A percentile compares a stretch with the other conserved stretches of the same genome.
Conservation (phyloP, 805 yeast species). For the Pichia eremophila region DNA sequence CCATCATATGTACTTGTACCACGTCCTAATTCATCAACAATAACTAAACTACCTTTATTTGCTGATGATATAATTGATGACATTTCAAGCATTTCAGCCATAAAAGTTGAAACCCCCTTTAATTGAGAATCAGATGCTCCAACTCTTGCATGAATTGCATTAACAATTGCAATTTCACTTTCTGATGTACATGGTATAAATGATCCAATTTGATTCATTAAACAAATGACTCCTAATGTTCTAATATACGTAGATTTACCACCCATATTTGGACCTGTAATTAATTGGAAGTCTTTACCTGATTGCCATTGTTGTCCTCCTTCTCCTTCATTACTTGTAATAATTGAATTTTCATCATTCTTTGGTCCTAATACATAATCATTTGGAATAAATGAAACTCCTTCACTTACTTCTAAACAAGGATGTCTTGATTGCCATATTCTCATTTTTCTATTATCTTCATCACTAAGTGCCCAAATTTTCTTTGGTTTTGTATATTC, state of each 20-base stretch:
- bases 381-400: slow-evolving; percentile 81
- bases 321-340: neutral
- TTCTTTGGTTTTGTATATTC: slow-evolving; percentile 65
- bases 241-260: slow-evolving; percentile 92
- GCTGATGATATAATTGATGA: slow-evolving; percentile 78
- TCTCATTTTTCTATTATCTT: slow-evolving; percentile 35
- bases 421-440: slow-evolving; percentile 87
- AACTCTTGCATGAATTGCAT: slow-evolving; percentile 90
- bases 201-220: slow-evolving; percentile 85
- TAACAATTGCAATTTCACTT: slow-evolving; percentile 78
- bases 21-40: slow-evolving; percentile 93
- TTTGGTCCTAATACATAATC: slow-evolving; percentile 49
- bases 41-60: slow-evolving; percentile 66
- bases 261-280: slow-evolving; percentile 97
- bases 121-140: slow-evolving; percentile 98
- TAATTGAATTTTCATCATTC: neutral
- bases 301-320: slow-evolving; percentile 5
- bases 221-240: slow-evolving; percentile 77
- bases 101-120: slow-evolving; percentile 93
- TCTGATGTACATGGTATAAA: slow-evolving; percentile 67
- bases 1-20: slow-evolving; percentile 96
- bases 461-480: slow-evolving; percentile 43
- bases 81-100: slow-evolving; percentile 95
- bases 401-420: slow-evolving; percentile 87
- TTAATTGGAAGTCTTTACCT: slow-evolving; percentile 63